Conservation (phyloP, 352 stramenopile genomes). For the Phytopythium vexans region DNA sequence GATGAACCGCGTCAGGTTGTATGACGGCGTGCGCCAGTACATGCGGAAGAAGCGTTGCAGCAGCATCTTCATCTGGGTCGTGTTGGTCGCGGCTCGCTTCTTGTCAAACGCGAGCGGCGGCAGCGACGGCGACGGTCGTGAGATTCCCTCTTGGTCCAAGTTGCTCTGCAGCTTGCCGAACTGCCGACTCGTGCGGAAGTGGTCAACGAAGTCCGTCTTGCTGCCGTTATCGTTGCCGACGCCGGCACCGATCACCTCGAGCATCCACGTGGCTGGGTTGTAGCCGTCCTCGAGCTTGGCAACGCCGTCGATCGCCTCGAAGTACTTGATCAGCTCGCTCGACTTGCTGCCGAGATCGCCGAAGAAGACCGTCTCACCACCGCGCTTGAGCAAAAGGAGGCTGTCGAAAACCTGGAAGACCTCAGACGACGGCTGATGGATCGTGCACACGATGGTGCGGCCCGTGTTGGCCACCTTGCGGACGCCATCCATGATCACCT, state of each 20-base stretch:
- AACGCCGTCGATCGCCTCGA: constrained; percentile 46
- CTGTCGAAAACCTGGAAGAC: constrained; percentile 5
- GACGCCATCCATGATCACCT: constrained; percentile 78
- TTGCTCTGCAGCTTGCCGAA: constrained; percentile 3
- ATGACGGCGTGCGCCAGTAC: constrained; percentile 86
- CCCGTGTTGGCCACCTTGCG: constrained; percentile 64
- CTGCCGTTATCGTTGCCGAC: no score
- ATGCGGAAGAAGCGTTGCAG: constrained; percentile 51
- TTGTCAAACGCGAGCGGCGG: constrained; percentile 13
- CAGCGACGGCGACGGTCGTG: constrained; percentile 3
- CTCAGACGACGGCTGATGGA: constrained; percentile 5
- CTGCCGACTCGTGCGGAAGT: constrained; percentile 8
- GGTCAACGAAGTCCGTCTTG: constrained; percentile 8
- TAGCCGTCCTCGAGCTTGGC: constrained; percentile 36
- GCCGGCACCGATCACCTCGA: no score
- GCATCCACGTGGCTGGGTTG: constrained; percentile 89
- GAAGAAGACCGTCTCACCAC: neutral
- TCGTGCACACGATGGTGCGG: no score
- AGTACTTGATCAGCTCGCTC: constrained; percentile 36
- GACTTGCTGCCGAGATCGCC: neutral
- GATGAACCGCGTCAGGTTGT: constrained; percentile 73
- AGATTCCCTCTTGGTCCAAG: constrained; percentile 9
- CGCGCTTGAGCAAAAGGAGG: neutral
- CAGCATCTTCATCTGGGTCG: constrained; percentile 25
- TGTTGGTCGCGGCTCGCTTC: constrained; percentile 20